A percentile compares a stretch with the other conserved stretches of the same genome.
Evolutionary conservation across 2,329 filamentous ascomycete species (phyloP).

Genomic region (Sporothrix brasiliensis): DNA sequence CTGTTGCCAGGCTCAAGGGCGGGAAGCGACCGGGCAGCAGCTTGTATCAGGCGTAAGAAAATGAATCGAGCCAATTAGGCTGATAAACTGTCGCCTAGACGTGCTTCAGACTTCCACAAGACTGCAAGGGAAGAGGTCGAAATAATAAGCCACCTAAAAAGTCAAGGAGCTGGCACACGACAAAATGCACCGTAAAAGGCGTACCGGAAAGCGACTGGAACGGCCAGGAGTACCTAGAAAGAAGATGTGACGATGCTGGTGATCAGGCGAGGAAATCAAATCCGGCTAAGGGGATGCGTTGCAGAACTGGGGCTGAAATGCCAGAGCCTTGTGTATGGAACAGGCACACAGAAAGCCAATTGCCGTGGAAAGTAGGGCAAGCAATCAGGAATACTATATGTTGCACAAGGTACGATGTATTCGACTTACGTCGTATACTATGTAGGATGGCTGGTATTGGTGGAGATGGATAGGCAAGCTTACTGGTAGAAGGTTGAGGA

Average conservation of each 20-base stretch:
- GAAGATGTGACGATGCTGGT: background rate
- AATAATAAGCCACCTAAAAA: background rate
- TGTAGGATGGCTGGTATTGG: background rate
- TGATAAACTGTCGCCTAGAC: background rate
- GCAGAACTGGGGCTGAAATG: background rate
- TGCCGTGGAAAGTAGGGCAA: background rate
- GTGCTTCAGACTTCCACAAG: constrained; percentile 18
- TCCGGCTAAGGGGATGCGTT: background rate
- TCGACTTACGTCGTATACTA: background rate
- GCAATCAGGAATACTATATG: background rate
- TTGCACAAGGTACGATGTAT: background rate
- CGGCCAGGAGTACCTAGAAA: background rate
- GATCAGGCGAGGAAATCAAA: constrained; percentile 12
- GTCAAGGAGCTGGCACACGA: background rate
- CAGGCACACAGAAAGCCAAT: background rate
- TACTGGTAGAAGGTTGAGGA: background rate
- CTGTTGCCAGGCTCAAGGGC: background rate
- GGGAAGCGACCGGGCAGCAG: background rate
- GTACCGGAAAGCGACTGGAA: background rate
- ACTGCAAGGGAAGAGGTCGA: background rate
- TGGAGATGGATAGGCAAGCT: background rate
- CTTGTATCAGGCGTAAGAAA: constrained; percentile 18
- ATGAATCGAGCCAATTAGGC: constrained; percentile 21
- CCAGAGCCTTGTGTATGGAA: background rate
- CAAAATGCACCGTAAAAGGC: background rate